These are phyloP conservation scores for Oenanthe javanica DNA, from an alignment of 140 eudicot genomes.

Conservation along the genomic window DNA sequence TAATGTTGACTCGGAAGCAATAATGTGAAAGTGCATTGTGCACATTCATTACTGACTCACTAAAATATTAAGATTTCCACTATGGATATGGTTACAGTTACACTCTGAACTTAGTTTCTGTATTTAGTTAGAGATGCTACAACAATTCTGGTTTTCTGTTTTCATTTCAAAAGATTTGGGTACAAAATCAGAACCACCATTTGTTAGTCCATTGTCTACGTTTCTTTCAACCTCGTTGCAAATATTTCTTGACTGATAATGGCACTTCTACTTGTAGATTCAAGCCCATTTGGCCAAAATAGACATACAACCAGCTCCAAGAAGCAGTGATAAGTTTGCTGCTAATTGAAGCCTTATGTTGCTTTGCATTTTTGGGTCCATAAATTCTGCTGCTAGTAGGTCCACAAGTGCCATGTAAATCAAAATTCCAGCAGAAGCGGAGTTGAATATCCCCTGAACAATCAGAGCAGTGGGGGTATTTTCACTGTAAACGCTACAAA, in stretches of 20 bases:
- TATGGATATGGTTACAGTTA: not conserved
- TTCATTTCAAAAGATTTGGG: not conserved
- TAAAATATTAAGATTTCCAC: not conserved
- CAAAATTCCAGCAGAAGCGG: conserved; percentile 64
- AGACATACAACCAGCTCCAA: conserved; percentile 67
- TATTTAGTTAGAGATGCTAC: not conserved
- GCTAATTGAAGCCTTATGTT: conserved; percentile 59
- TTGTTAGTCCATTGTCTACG: not conserved
- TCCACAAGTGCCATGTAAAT: conserved; percentile 81
- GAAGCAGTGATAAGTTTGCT: conserved; percentile 47
- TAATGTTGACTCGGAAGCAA: not conserved
- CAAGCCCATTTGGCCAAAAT: conserved; percentile 64
- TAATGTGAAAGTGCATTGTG: not conserved
- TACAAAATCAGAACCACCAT: not conserved
- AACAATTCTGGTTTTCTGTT: not conserved
- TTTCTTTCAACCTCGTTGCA: not conserved
- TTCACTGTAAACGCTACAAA: conserved; percentile 45
- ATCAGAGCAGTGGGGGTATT: conserved; percentile 45
- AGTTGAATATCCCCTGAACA: conserved; percentile 52
- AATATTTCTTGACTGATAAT: not conserved
- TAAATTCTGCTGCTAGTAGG: conserved; percentile 70
- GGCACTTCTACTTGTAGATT: not conserved
- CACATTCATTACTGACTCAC: not conserved
- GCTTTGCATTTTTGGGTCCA: conserved; percentile 62
- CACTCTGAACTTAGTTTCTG: not conserved